A percentile compares a stretch with the other conserved stretches of the same genome.
phyloP scores from a whole-genome alignment of 2,329 filamentous ascomycete genomes.

The Colletotrichum aenigma region DNA sequence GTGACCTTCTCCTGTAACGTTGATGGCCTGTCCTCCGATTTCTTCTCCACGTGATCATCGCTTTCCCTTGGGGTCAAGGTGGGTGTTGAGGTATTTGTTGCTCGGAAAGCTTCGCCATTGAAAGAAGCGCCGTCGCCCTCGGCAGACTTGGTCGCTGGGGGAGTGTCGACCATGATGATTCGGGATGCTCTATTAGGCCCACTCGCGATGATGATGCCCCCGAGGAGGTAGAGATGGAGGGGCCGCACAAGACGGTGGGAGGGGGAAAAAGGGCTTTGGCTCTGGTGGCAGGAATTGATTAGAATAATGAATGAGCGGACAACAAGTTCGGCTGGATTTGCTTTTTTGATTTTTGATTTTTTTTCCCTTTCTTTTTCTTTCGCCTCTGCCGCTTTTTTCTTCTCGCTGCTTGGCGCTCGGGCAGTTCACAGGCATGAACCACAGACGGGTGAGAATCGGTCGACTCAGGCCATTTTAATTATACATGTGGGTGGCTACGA shows the following conservation, averaged over 20 bases:
- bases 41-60: slow-evolving; percentile 1
- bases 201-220: neutral
- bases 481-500: neutral
- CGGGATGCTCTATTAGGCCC: neutral
- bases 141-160: neutral
- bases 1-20: neutral
- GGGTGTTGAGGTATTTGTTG: slow-evolving; percentile 11
- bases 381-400: neutral
- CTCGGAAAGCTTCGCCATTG: neutral
- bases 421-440: neutral
- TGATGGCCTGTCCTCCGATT: neutral
- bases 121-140: neutral
- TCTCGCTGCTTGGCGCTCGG: neutral
- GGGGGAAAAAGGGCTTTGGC: neutral
- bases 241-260: neutral
- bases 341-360: neutral
- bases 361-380: neutral
- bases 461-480: neutral
- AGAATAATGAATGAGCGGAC: neutral
- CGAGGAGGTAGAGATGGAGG: neutral
- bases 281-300: neutral
- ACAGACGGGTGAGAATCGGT: neutral
- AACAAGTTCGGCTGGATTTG: slow-evolving; percentile 3
- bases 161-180: neutral
- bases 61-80: slow-evolving; percentile 12